Evolutionary conservation across 2,329 filamentous ascomycete species (phyloP).

Genomic region (Aspergillaceae sp.): DNA sequence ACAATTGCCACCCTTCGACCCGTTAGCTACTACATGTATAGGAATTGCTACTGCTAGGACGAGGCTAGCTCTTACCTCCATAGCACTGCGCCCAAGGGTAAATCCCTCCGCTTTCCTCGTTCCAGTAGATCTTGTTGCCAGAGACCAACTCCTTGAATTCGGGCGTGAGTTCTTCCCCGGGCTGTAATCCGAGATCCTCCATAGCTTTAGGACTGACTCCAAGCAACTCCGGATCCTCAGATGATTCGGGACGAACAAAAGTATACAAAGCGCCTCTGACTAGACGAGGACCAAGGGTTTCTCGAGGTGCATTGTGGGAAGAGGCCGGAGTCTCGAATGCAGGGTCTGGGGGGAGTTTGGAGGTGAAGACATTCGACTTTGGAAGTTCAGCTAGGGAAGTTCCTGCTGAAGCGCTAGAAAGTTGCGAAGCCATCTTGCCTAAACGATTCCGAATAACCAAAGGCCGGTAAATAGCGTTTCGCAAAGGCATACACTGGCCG

Average conservation of each 20-base stretch:
- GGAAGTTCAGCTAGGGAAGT: constrained; percentile 45
- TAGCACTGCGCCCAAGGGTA: constrained; percentile 99
- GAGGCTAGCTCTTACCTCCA: constrained; percentile 58
- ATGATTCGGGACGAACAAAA: constrained; percentile 73
- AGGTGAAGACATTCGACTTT: constrained; percentile 58
- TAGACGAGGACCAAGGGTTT: constrained; percentile 67
- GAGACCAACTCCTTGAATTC: constrained; percentile 71
- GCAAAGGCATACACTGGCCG: constrained; percentile 15
- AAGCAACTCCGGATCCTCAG: constrained; percentile 67
- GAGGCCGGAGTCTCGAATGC: constrained; percentile 69
- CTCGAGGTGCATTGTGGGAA: constrained; percentile 73
- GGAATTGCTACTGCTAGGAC: background rate
- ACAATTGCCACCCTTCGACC: constrained; percentile 42
- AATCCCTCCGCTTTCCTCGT: constrained; percentile 64
- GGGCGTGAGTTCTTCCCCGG: constrained; percentile 58
- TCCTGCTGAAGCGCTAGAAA: constrained; percentile 22
- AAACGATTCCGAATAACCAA: constrained; percentile 24
- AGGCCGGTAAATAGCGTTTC: constrained; percentile 8
- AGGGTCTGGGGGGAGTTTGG: constrained; percentile 64
- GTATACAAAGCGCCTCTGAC: constrained; percentile 83
- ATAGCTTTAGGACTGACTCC: constrained; percentile 72
- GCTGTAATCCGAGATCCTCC: constrained; percentile 66
- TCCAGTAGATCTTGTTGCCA: constrained; percentile 73
- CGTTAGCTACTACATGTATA: constrained; percentile 9
- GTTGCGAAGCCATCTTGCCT: constrained; percentile 39